Conservation (phyloP, 2,329 filamentous ascomycete genomes). For the Lachnellula subtilissima region DNA sequence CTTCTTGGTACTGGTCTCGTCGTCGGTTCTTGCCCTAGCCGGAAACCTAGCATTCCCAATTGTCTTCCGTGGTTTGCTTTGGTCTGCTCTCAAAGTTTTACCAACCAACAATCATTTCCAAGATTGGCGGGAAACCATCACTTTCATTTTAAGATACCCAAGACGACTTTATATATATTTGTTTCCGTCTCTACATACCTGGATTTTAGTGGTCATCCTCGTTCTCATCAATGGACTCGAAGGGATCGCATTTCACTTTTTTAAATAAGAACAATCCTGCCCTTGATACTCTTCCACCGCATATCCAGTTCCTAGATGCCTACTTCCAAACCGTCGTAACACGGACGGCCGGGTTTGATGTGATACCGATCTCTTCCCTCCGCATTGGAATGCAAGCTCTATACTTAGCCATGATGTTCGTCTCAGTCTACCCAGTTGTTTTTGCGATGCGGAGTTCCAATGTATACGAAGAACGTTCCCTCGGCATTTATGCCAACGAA, state of each 20-base stretch:
- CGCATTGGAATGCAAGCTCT: constrained; percentile 51
- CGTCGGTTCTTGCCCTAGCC: constrained; percentile 53
- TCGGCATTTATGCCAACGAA: constrained; percentile 43
- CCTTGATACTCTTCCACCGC: constrained; percentile 45
- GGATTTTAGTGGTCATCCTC: constrained; percentile 58
- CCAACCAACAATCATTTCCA: constrained; percentile 36
- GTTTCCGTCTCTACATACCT: constrained; percentile 57
- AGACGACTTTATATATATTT: constrained; percentile 55
- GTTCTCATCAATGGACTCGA: constrained; percentile 54
- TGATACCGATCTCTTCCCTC: constrained; percentile 52
- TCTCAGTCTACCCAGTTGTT: constrained; percentile 54
- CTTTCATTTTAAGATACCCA: constrained; percentile 49
- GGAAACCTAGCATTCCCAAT: constrained; percentile 57
- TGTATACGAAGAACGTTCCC: constrained; percentile 61
- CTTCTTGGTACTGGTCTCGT: constrained; percentile 34
- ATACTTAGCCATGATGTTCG: constrained; percentile 60
- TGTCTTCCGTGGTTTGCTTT: constrained; percentile 54
- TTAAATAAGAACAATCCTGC: constrained; percentile 56
- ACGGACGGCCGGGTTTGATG: constrained; percentile 59
- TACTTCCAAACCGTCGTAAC: constrained; percentile 58
- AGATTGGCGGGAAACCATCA: constrained; percentile 40
- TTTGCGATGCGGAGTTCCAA: constrained; percentile 63
- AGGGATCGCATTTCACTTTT: constrained; percentile 60
- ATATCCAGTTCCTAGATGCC: constrained; percentile 54
- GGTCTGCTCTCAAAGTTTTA: constrained; percentile 35